Evolutionary conservation across 805 yeast genomes (phyloP), one percentile per base, ranked within the genome.

Genomic region (Candida quercuum): DNA sequence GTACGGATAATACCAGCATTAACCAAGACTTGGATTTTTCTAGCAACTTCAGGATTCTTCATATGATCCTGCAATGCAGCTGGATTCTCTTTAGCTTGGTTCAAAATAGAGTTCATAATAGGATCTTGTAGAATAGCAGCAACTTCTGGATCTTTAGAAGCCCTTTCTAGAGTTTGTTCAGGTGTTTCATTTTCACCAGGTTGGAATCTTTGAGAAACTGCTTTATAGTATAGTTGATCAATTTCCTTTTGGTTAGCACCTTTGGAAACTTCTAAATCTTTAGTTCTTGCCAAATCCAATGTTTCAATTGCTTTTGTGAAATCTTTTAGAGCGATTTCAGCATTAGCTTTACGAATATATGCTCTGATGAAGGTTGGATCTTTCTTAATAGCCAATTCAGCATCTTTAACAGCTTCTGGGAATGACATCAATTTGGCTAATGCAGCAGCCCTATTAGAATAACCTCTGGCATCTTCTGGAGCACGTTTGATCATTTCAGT

Each of bases 1-100:
- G 95, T 87, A 60, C 96, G 82, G 56, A 93, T 89, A 39, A 93
- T 85, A 61, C 99, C 99, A 15, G 98, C 96, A 39, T 97, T 96
- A 60, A 89, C 82, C 62, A 93, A 74, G 51, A 84, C 73, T 62
- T 84, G 82, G 52, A 93, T 80, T 77, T 93, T 93, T 62, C 80
- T 81, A 57, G 80, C 76, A 35, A 93, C 85, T 43, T 80, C 94
- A 28, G 99, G 98, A 66, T 93, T 93, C 72, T 78, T 85, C 96
- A 93, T 88, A 66, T 93, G 99, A 54, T 91, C 97, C 60, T 86
- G 94, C 52, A 93, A 73, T 38, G 98, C 98, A 32, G 96, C 95
- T 35, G 99, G 99, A 60, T 93, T 85, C 42, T 78, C 86, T 61
- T 82, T 85, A 15, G 98, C 98, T 67, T 93, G 99, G 51, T 78